Evolutionary conservation across 139 green algal species (phyloP).

Genomic region (Gonium pectorale): DNA sequence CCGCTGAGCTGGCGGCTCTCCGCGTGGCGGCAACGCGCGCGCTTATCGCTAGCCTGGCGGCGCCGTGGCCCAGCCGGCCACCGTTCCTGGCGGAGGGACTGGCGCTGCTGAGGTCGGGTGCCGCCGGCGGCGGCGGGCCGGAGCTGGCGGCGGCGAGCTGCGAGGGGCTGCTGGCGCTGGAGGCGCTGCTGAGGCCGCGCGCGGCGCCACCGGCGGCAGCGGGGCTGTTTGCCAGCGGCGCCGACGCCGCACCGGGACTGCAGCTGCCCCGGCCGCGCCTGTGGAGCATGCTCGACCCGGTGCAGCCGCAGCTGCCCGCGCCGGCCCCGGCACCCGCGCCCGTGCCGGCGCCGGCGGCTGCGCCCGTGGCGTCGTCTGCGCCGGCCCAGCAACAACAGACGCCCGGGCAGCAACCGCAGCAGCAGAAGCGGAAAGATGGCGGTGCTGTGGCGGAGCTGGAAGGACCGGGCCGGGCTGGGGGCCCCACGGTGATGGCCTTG

Average conservation of each 20-base stretch:
- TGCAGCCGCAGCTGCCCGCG: constrained; percentile 5
- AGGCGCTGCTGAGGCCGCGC: constrained; percentile 66
- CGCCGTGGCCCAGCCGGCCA: constrained; percentile 53
- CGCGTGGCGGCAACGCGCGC: constrained; percentile 56
- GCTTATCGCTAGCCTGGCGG: constrained; percentile 69
- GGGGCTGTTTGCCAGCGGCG: not conserved
- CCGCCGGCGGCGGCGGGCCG: not conserved
- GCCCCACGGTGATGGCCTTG: too few relatives aligned
- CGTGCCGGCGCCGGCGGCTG: not conserved
- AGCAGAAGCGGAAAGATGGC: not conserved
- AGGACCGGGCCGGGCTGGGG: too few relatives aligned
- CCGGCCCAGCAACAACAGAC: not conserved
- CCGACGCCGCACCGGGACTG: not conserved
- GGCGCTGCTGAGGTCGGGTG: constrained; percentile 49
- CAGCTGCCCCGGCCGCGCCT: constrained; percentile 22
- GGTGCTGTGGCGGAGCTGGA: not conserved
- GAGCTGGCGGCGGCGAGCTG: constrained; percentile 23
- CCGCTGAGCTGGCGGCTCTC: constrained; percentile 16
- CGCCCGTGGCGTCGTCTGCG: not conserved
- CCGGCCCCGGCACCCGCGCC: not conserved
- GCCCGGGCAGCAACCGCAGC: not conserved
- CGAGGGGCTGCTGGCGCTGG: constrained; percentile 42
- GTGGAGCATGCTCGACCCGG: constrained; percentile 38
- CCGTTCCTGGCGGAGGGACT: constrained; percentile 64
- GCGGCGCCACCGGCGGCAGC: not conserved